Conservation (phyloP, 257 asterid genomes). For the Nicotiana attenuata region DNA sequence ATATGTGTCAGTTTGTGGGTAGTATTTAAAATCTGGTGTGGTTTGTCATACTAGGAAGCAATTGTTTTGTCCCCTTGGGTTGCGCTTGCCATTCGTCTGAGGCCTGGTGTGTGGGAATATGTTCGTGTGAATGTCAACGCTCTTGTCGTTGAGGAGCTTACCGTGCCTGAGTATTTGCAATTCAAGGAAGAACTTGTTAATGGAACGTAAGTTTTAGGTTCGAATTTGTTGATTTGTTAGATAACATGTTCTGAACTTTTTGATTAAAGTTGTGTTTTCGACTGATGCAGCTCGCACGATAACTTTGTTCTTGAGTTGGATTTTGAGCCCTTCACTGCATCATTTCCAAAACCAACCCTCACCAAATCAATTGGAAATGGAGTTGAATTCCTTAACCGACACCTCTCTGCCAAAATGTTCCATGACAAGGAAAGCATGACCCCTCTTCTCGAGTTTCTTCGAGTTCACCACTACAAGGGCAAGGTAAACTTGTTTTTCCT, state of each 20-base stretch:
- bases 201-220: slow-evolving; percentile 48
- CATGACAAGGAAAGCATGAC: slow-evolving; percentile 92
- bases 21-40: background rate
- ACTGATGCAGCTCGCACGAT: slow-evolving; percentile 50
- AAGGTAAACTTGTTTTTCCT: slow-evolving; percentile 37
- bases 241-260: background rate
- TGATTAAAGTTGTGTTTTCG: background rate
- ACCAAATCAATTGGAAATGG: slow-evolving; percentile 96
- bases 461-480: slow-evolving; percentile 72
- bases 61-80: slow-evolving; percentile 91
- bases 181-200: slow-evolving; percentile 88
- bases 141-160: slow-evolving; percentile 65
- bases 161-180: slow-evolving; percentile 74
- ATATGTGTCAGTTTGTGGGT: background rate
- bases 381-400: slow-evolving; percentile 93
- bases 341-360: slow-evolving; percentile 87
- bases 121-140: slow-evolving; percentile 69
- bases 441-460: slow-evolving; percentile 87
- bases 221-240: background rate
- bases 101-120: slow-evolving; percentile 96
- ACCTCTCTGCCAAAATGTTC: slow-evolving; percentile 95
- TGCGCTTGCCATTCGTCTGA: slow-evolving; percentile 84
- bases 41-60: slow-evolving; percentile 54
- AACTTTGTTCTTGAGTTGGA: slow-evolving; percentile 94
- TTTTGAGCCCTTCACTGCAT: slow-evolving; percentile 85